Base-by-base conservation (phyloP, 2,329 filamentous ascomycete species). In the Cytospora leucostoma region DNA sequence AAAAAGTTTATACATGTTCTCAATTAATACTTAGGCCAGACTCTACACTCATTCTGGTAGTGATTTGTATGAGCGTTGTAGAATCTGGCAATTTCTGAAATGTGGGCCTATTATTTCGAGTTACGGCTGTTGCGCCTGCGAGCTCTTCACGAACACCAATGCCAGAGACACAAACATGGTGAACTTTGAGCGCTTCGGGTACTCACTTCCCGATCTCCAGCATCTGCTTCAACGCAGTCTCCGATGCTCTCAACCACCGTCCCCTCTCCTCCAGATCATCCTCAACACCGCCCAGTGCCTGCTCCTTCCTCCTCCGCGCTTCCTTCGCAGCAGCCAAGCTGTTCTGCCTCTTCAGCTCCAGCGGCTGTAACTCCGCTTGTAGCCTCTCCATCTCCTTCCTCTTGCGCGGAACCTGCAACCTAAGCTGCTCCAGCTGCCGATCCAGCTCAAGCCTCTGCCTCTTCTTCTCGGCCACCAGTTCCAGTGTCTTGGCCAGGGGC, bases 241-340 rank as follows among this genome's bases (percentile, higher is more conserved):
- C 89, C n/a, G 85, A 86, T 19, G 87, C 88, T 68, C 85, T 84
- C 76, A 88, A 87, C 91, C 91, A 94, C 68, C 90, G 80, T 7
- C 88, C 91, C 69, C 87, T 83, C 74, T 91, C 88, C 73, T 93
- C 91, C 37, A 93, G 74, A 70, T 93, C 89, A 69, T 92, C 90
- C 17, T 85, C 85, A 50, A 87, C 84, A 7, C 88, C 88, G 6
- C 86, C 85, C 8, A 88, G 77, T 10, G 86, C 82, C 12, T 82
- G 82, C 70, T 92, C 89, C 73, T 87, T 89, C 69, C 88, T 82
- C 70, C 86, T 80, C 73, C 82, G 84, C 13, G 90, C 90, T 70
- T 93, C 90, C 68, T 81, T 84, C n/a, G 90, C 90, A 17, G 89
- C 87, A 32, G 84, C 80, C 37, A 84, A 84, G 66, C 85, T 88